A percentile compares a stretch with the other conserved stretches of the same genome.
These are phyloP conservation scores for Cicer yamashitae DNA, from an alignment of 306 rosid genomes.

Conservation along the genomic window DNA sequence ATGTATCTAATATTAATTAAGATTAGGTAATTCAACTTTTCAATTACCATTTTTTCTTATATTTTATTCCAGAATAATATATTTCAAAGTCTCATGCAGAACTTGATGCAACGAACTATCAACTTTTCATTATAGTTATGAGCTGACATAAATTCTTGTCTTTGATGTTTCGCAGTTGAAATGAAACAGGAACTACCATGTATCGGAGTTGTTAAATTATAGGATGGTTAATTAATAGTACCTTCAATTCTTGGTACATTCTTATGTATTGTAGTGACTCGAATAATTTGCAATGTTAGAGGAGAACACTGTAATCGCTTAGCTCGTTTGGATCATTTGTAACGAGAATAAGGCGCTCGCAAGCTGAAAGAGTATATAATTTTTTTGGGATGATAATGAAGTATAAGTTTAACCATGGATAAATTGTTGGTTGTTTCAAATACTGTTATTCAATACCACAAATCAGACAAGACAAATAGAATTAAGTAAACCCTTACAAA, in stretches of 20 bases:
- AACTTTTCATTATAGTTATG: background rate
- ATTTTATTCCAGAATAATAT: too few relatives aligned
- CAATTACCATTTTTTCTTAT: too few relatives aligned
- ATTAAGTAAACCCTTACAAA: too few relatives aligned
- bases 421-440: too few relatives aligned
- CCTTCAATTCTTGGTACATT: slow-evolving; percentile 66
- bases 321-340: slow-evolving; percentile 70
- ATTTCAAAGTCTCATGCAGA: background rate
- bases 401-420: background rate
- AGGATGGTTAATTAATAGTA: slow-evolving; percentile 36
- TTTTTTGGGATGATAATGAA: slow-evolving; percentile 32
- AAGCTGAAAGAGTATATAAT: slow-evolving; percentile 60
- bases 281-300: slow-evolving; percentile 86
- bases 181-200: slow-evolving; percentile 62
- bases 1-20: too few relatives aligned
- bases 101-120: slow-evolving; percentile 20
- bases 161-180: slow-evolving; percentile 9
- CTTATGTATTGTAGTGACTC: slow-evolving; percentile 67
- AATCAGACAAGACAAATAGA: too few relatives aligned
- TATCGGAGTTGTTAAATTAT: slow-evolving; percentile 64
- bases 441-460: too few relatives aligned
- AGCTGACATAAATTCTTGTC: background rate
- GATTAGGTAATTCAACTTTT: too few relatives aligned
- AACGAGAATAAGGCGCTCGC: slow-evolving; percentile 87
- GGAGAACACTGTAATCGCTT: slow-evolving; percentile 90